These are phyloP conservation scores for Berkeleyomyces rouxiae DNA, from an alignment of 2,329 filamentous ascomycete species.

Conservation along the genomic window DNA sequence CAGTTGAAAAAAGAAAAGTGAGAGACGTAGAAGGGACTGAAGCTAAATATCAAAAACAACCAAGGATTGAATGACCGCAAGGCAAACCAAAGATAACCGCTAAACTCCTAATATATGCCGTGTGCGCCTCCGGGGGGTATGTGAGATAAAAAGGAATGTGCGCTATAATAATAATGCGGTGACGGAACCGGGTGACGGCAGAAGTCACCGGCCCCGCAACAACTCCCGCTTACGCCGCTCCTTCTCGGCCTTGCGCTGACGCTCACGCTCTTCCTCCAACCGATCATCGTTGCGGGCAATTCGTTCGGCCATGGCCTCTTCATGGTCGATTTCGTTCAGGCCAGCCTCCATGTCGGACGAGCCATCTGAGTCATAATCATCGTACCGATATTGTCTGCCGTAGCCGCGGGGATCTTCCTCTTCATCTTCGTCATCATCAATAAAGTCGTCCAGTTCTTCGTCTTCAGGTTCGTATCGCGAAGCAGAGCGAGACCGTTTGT, in stretches of 20 bases:
- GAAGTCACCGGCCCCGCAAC: constrained; percentile 2
- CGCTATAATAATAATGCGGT: neutral
- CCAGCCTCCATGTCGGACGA: constrained; percentile 70
- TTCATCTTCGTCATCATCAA: constrained; percentile 46
- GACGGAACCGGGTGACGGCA: neutral
- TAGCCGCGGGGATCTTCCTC: constrained; percentile 19
- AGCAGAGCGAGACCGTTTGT: constrained; percentile 23
- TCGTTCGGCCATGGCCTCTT: constrained; percentile 46
- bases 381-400: constrained; percentile 16
- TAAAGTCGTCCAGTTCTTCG: constrained; percentile 42
- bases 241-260: constrained; percentile 44
- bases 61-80: neutral
- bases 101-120: constrained; percentile 7
- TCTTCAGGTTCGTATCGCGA: constrained; percentile 42
- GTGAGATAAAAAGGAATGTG: neutral
- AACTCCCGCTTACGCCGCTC: constrained; percentile 33
- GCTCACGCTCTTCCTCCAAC: constrained; percentile 45
- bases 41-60: neutral
- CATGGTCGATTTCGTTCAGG: constrained; percentile 53
- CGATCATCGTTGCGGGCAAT: constrained; percentile 52
- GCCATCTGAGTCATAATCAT: constrained; percentile 44
- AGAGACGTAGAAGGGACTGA: neutral
- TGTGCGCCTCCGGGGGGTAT: constrained; percentile 4
- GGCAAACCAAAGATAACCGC: neutral
- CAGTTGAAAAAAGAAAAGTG: neutral